Evolutionary conservation across 2,329 filamentous ascomycete species (phyloP), one percentile per base, ranked within the genome.

Genomic region (Elsinoe perseae): DNA sequence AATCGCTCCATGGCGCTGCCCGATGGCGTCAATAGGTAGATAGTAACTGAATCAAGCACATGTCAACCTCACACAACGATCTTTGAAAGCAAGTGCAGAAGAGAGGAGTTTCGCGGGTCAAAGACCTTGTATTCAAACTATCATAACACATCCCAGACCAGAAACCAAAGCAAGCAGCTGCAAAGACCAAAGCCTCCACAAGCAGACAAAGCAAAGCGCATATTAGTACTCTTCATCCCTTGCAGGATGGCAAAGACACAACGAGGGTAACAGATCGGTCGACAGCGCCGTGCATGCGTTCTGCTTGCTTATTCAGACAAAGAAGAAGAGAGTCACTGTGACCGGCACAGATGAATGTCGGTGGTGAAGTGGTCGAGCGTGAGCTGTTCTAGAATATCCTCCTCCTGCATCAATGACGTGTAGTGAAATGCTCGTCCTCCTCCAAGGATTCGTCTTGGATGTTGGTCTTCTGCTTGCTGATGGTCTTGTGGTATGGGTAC

Each of bases 341-440:
- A 20, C 48, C 48, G 18, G 48, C 48, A 52, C 48, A 52, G 48
- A 12, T 50, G 44, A 21, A 32, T 50, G 5, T 18, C 20, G 21
- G 9, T 27, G 43, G 21, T 23, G 43, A 21, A 5, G 43, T 25
- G 27, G 42, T 16, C 27, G 25, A 18, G 46, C 46, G 46, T 34
- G 46, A 32, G 46, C 46, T 30, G 10, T 2, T 27, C 16, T 7
- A 16, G 30, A 10, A 18, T n/a, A 20, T 32, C 27, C 27, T 34
- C 25, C 46, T 50, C 28, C 27, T 52, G 48, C 32, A 25, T 38
- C 48, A 10, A 30, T 52, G 4, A 14, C 32, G n/a, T 4, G 23
- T 48, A 10, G 23, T 27, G 8, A 3, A 30, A 36, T 5, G 12
- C 12, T 30, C 16, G 8, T 48, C 43, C 20, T 23, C 40, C 44